These are phyloP conservation scores for Limonium bicolor DNA, from an alignment of 148 eudicot species.

Conservation along the genomic window DNA sequence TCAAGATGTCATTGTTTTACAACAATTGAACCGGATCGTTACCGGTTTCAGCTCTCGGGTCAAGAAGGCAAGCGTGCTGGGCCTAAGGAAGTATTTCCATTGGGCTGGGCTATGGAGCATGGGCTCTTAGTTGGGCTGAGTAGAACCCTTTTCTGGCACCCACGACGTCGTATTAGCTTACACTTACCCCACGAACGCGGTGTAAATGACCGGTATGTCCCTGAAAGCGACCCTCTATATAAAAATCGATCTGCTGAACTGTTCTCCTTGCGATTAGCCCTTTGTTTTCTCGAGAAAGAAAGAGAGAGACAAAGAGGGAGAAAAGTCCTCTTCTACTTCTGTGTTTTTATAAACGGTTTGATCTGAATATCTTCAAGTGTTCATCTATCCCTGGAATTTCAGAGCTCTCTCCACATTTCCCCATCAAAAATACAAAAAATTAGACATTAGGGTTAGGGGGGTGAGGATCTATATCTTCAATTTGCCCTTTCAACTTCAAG, in stretches of 20 bases:
- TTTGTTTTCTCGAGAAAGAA: conserved; percentile 15
- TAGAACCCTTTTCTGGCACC: too few species aligned
- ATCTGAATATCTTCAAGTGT: background rate
- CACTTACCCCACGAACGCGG: too few species aligned
- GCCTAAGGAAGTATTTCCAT: too few species aligned
- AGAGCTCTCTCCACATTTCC: conserved; percentile 9
- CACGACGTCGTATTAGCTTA: too few species aligned
- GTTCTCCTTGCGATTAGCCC: conserved; percentile 18
- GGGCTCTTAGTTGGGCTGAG: too few species aligned
- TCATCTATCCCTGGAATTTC: conserved; percentile 4
- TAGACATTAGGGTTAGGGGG: conserved; percentile 18
- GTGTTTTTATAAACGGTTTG: background rate
- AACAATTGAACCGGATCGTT: too few species aligned
- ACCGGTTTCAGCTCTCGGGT: too few species aligned
- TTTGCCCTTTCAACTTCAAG: background rate
- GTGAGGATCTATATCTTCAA: conserved; percentile 4
- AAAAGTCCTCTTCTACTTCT: background rate
- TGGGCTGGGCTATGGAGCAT: too few species aligned
- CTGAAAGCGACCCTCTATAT: background rate
- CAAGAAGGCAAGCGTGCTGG: too few species aligned
- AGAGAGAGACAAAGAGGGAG: background rate
- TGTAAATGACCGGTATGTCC: background rate
- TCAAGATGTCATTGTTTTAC: too few species aligned
- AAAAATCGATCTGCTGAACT: background rate
- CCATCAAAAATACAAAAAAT: background rate